These are phyloP conservation scores for Tagetes patula DNA, from an alignment of 129 eudicot species.

Conservation along the genomic window DNA sequence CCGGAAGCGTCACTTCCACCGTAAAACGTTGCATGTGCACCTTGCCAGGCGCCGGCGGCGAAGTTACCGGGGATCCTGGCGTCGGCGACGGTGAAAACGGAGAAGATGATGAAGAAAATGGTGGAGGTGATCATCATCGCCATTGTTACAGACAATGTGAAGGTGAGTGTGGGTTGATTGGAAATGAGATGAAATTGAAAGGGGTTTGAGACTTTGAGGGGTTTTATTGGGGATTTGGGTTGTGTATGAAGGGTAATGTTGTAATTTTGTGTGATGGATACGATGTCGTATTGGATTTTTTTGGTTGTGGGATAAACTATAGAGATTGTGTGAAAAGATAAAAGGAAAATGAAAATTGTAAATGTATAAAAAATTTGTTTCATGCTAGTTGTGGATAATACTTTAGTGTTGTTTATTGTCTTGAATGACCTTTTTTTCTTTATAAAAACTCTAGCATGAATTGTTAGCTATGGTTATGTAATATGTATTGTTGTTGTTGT, in stretches of 20 bases:
- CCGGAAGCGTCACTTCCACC: slow-evolving; percentile 97
- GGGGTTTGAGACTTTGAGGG: background rate
- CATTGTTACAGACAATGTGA: background rate
- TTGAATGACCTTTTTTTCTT: too few species aligned
- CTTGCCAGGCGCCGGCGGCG: slow-evolving; percentile 75
- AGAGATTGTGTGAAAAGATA: background rate
- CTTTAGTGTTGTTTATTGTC: too few species aligned
- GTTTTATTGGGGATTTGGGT: slow-evolving; percentile 18
- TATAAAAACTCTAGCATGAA: too few species aligned
- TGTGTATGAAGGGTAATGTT: slow-evolving; percentile 12
- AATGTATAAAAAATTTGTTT: too few species aligned
- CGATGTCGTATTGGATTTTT: slow-evolving; percentile 5
- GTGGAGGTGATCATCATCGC: slow-evolving; percentile 21
- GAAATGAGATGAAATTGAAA: background rate
- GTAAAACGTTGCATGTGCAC: slow-evolving; percentile 90
- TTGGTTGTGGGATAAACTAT: background rate
- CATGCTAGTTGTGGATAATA: too few species aligned
- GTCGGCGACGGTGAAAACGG: slow-evolving; percentile 27
- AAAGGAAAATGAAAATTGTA: too few species aligned
- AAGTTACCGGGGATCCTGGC: slow-evolving; percentile 82
- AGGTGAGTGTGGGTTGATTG: slow-evolving; percentile 18
- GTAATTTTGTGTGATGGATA: background rate
- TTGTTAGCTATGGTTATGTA: too few species aligned
- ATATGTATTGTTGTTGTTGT: too few species aligned
- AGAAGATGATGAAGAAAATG: slow-evolving; percentile 31